Evolutionary conservation across 257 asterid genomes (phyloP), one percentile per base, ranked within the genome.

Genomic region (Plantago elongata): DNA sequence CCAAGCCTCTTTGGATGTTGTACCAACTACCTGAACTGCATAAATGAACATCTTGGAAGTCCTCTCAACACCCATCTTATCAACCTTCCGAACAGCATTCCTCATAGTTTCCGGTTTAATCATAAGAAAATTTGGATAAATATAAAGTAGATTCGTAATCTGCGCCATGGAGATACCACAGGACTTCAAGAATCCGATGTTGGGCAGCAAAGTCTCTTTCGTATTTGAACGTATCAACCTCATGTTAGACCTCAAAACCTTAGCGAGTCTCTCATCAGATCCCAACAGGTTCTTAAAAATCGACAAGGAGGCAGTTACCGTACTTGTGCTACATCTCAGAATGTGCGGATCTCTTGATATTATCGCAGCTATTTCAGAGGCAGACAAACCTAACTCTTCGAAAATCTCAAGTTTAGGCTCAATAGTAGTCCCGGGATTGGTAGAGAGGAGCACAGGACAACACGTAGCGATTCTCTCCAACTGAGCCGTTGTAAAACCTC

Each of bases 321-420:
- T 11, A 2, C 66, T 72, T 12, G 16, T 30, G 0, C 82, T 74
- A 4, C 58, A 15, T 4, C 5, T 10, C 43, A 83, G 45, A 18
- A 83, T 42, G 63, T 13, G 8, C 0, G 85, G 81, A 7, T 70
- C 67, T 1, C 11, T 44, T 1, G 83, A 37, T 38, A 81, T 44
- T 45, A 84, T 54, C 10, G 54, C 47, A 7, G 69, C 77, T 49
- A 72, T 69, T 13, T 67, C 81, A 8, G 15, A 0, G 5, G 45
- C 4, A 9, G 80, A 60, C 30, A 81, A 54, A 2, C 84, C 83
- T 13, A 70, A 30, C 12, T 81, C 82, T 11, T 69, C 80, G 57
- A 81, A 75, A 48, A 65, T 62, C 64, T 70, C 61, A 49, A 84
- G 59, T 63, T 78, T 84, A 57, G 82, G 87, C 65, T 72, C 73